These are phyloP conservation scores for Ascochyta rabiei DNA, from an alignment of 2,329 filamentous ascomycete genomes.

Conservation along the genomic window DNA sequence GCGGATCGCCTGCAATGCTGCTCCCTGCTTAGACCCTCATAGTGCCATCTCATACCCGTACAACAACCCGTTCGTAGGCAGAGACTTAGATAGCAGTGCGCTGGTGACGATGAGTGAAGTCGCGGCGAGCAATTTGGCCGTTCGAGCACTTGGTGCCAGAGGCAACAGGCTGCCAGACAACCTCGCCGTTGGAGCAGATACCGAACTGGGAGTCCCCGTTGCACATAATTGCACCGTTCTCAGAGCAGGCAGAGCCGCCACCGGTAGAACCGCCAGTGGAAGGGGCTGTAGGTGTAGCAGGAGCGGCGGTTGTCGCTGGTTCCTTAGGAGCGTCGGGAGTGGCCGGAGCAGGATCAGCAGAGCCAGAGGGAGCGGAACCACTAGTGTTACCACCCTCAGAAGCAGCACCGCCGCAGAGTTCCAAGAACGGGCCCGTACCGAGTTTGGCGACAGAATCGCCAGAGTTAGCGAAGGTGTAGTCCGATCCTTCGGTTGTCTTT, in stretches of 20 bases:
- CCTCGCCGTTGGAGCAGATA: constrained; percentile 49
- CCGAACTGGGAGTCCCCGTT: constrained; percentile 47
- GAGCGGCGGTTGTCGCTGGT: constrained; percentile 1
- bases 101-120: constrained; percentile 29
- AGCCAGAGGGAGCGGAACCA: constrained; percentile 10
- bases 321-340: constrained; percentile 4
- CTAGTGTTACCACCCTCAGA: constrained; percentile 6
- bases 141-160: constrained; percentile 50
- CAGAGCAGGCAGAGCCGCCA: constrained; percentile 33
- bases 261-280: constrained; percentile 2
- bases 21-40: neutral
- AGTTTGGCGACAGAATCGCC: constrained; percentile 59
- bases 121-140: constrained; percentile 45
- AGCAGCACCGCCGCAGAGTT: constrained; percentile 32
- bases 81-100: constrained; percentile 16
- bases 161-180: constrained; percentile 50
- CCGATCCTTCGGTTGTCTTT: constrained; percentile 53
- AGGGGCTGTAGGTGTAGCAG: neutral
- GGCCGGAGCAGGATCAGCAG: constrained; percentile 10
- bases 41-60: neutral
- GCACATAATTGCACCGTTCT: constrained; percentile 47
- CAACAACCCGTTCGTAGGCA: neutral
- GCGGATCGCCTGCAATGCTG: constrained; percentile 4
- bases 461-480: constrained; percentile 66
- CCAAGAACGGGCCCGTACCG: constrained; percentile 30